Percentiles rank a stretch among this genome's conserved stretches.
phyloP scores from a whole-genome alignment of 2,329 filamentous ascomycete species.

The Fusarium nisikadoi region DNA sequence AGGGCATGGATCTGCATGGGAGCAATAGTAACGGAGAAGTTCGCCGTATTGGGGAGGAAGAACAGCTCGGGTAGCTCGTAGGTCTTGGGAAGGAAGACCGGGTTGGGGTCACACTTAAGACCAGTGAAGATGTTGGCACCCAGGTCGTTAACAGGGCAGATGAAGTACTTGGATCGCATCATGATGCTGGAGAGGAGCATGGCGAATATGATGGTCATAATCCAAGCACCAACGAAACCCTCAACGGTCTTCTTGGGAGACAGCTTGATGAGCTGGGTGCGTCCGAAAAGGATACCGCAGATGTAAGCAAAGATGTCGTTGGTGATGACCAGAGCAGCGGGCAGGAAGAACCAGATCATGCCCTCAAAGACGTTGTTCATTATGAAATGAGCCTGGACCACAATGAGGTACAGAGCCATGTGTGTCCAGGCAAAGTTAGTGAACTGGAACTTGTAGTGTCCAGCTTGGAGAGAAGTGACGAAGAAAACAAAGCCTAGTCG shows the following conservation, averaged over 20 bases:
- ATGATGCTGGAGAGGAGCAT: conserved; percentile 84
- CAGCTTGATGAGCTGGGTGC: conserved; percentile 96
- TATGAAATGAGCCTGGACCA: conserved; percentile 97
- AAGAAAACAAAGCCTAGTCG: conserved; percentile 93
- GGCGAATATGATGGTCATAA: conserved; percentile 91
- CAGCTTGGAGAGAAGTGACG: conserved; percentile 91
- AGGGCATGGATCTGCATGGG: conserved; percentile 96
- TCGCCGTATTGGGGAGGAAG: conserved; percentile 69
- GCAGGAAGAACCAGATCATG: conserved; percentile 99
- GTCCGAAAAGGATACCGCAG: conserved; percentile 95
- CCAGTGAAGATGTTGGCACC: conserved; percentile 94
- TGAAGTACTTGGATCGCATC: conserved; percentile 95
- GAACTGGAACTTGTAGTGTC: conserved; percentile 98
- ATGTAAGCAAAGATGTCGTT: conserved; percentile 99
- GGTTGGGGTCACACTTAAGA: conserved; percentile 89
- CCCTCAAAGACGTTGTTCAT: conserved; percentile 99
- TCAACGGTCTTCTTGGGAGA: conserved; percentile 99
- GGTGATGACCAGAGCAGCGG: conserved; percentile 92
- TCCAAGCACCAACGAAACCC: conserved; percentile 95
- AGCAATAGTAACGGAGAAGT: conserved; percentile 76
- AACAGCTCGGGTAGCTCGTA: conserved; percentile 80
- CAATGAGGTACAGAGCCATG: conserved; percentile 98
- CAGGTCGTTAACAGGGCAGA: conserved; percentile 95
- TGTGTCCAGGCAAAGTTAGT: conserved; percentile 99
- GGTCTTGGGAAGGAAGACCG: conserved; percentile 83